phyloP scores from a whole-genome alignment of 1,284 basidiomycete species.

The Rhodotorula glutinis region DNA sequence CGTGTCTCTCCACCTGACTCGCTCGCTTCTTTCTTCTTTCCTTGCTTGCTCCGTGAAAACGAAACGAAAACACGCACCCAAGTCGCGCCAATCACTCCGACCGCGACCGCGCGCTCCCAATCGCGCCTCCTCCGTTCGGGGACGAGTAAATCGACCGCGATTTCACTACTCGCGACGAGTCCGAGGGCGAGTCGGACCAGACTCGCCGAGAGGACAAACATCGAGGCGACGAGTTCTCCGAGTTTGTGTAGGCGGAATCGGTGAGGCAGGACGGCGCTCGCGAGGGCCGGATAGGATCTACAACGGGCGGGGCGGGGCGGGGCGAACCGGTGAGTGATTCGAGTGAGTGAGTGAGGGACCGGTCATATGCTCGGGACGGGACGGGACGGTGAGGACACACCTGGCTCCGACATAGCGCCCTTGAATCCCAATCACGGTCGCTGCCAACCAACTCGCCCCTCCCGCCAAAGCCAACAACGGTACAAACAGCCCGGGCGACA shows the following conservation, averaged over 20 bases:
- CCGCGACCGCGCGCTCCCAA: slow-evolving; percentile 27
- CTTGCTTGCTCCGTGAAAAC: too few species aligned
- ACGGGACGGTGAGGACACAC: too few species aligned
- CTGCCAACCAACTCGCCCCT: slow-evolving; percentile 41
- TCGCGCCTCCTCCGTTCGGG: slow-evolving; percentile 23
- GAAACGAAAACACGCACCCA: too few species aligned
- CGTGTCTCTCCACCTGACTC: too few species aligned
- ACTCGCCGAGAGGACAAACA: slow-evolving; percentile 23
- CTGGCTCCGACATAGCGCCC: slow-evolving; percentile 44
- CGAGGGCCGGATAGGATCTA: slow-evolving; percentile 42
- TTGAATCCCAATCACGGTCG: slow-evolving; percentile 41
- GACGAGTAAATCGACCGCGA: slow-evolving; percentile 35
- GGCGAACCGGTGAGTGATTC: too few species aligned
- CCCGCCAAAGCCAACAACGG: slow-evolving; percentile 40
- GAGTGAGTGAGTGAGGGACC: neutral
- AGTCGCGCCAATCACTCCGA: slow-evolving; percentile 19
- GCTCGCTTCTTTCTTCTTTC: too few species aligned
- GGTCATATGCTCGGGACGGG: too few species aligned
- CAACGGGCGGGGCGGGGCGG: neutral
- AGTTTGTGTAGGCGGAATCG: slow-evolving; percentile 34
- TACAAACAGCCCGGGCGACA: slow-evolving; percentile 42
- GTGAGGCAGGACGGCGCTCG: slow-evolving; percentile 43
- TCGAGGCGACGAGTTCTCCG: slow-evolving; percentile 34
- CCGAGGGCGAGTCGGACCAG: slow-evolving; percentile 21
- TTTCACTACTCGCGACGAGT: slow-evolving; percentile 26